These are phyloP conservation scores for Neurospora sp. DNA, from an alignment of 495 filamentous ascomycete genomes.

Conservation along the genomic window DNA sequence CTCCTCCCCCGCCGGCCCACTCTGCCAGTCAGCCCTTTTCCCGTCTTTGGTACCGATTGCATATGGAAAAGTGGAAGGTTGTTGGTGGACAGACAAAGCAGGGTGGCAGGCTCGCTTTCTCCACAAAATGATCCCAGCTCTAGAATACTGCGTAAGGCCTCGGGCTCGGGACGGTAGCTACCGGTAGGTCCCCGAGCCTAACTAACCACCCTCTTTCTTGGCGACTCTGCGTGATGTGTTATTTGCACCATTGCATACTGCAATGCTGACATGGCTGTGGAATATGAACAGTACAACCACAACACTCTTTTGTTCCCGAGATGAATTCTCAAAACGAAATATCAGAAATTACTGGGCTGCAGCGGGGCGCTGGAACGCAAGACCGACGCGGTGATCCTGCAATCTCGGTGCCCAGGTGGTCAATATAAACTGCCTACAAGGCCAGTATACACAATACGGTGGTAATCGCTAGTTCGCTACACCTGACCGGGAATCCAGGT, in stretches of 20 bases:
- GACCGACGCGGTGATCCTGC: not conserved
- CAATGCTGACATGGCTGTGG: not conserved
- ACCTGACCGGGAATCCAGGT: not conserved
- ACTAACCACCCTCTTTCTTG: not conserved
- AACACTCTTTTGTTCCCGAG: not conserved
- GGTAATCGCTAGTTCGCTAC: not conserved
- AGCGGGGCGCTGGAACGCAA: not conserved
- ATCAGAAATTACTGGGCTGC: not conserved
- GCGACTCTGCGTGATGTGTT: not conserved
- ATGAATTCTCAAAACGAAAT: not conserved
- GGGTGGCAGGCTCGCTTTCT: not conserved
- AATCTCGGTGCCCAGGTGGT: not conserved
- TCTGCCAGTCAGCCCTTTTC: not conserved
- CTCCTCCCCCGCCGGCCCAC: not conserved
- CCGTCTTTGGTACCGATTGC: not conserved
- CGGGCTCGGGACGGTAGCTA: not conserved
- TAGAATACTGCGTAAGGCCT: not conserved
- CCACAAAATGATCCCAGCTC: not conserved
- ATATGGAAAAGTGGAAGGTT: not conserved
- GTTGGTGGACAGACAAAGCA: not conserved
- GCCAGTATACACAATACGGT: not conserved
- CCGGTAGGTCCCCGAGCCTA: not conserved
- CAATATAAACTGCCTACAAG: not conserved
- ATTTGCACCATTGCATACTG: not conserved
- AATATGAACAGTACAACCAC: not conserved